Evolutionary conservation across 2,329 filamentous ascomycete species (phyloP).

Genomic region (Sporothrix luriei): DNA sequence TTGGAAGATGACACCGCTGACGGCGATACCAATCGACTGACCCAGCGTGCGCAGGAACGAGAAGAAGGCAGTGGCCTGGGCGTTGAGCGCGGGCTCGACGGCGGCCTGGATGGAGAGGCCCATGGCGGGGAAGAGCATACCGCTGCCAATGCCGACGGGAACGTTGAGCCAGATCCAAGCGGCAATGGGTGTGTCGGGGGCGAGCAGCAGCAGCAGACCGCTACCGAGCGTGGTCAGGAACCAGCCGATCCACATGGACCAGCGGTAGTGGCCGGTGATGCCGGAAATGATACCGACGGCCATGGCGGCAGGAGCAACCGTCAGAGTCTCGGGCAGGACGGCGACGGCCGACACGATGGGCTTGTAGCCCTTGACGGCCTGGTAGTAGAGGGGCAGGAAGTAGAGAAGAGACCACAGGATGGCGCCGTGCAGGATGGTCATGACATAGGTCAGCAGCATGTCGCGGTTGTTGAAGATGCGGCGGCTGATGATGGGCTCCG

Average conservation of each 20-base stretch:
- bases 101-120: slow-evolving; percentile 48
- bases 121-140: slow-evolving; percentile 47
- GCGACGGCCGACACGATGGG: slow-evolving; percentile 41
- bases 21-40: slow-evolving; percentile 48
- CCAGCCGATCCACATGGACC: slow-evolving; percentile 41
- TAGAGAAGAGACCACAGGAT: slow-evolving; percentile 59
- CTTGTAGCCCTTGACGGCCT: slow-evolving; percentile 42
- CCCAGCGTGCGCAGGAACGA: slow-evolving; percentile 48
- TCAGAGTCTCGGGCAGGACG: slow-evolving; percentile 39
- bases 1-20: slow-evolving; percentile 49
- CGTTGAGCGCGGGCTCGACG: slow-evolving; percentile 44
- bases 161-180: slow-evolving; percentile 46
- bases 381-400: slow-evolving; percentile 45
- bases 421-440: slow-evolving; percentile 61
- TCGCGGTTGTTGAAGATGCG: slow-evolving; percentile 49
- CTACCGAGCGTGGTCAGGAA: slow-evolving; percentile 38
- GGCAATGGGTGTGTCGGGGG: slow-evolving; percentile 36
- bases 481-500: slow-evolving; percentile 46
- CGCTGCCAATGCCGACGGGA: slow-evolving; percentile 45
- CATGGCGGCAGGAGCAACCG: slow-evolving; percentile 37
- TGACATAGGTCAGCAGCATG: slow-evolving; percentile 42
- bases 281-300: slow-evolving; percentile 35
- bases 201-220: slow-evolving; percentile 37
- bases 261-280: slow-evolving; percentile 40
- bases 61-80: slow-evolving; percentile 47